These are phyloP conservation scores for Auriculariales sp. DNA, from an alignment of 768 basidiomycete genomes.

Conservation along the genomic window DNA sequence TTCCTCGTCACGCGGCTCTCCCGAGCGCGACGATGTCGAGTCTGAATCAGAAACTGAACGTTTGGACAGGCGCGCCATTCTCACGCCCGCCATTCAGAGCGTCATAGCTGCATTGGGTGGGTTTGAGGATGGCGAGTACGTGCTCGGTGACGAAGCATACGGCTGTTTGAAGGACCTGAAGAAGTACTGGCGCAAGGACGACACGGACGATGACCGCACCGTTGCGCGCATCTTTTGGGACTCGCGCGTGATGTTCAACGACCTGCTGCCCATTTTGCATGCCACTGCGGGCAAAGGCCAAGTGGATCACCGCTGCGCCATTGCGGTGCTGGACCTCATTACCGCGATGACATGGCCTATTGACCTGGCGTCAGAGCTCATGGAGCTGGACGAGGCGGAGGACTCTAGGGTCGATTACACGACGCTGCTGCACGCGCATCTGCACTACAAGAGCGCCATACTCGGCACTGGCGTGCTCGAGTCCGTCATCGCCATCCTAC, in stretches of 20 bases:
- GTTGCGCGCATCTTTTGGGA: slow-evolving; percentile 88
- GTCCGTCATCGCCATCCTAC: slow-evolving; percentile 56
- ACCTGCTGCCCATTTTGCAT: slow-evolving; percentile 74
- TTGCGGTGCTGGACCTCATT: slow-evolving; percentile 77
- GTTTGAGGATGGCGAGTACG: slow-evolving; percentile 43
- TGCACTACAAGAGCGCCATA: slow-evolving; percentile 77
- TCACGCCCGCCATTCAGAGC: slow-evolving; percentile 53
- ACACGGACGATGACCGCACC: slow-evolving; percentile 91
- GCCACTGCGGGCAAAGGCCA: slow-evolving; percentile 64
- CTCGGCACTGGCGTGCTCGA: slow-evolving; percentile 54
- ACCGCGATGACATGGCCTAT: slow-evolving; percentile 99
- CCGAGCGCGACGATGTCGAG: no score
- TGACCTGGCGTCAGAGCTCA: slow-evolving; percentile 85
- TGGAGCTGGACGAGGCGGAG: slow-evolving; percentile 72
- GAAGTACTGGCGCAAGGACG: slow-evolving; percentile 91
- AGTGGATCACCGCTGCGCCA: slow-evolving; percentile 70
- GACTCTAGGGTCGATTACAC: slow-evolving; percentile 84
- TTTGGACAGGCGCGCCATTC: slow-evolving; percentile 17
- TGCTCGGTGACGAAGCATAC: slow-evolving; percentile 66
- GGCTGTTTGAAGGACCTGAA: slow-evolving; percentile 90
- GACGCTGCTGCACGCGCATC: slow-evolving; percentile 62
- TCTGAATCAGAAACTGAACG: not conserved
- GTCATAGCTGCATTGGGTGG: slow-evolving; percentile 77
- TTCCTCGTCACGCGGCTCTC: not conserved
- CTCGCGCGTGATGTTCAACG: slow-evolving; percentile 72